phyloP scores from a whole-genome alignment of 1,284 basidiomycete species.

The Melanopsichium pennsylvanicum region DNA sequence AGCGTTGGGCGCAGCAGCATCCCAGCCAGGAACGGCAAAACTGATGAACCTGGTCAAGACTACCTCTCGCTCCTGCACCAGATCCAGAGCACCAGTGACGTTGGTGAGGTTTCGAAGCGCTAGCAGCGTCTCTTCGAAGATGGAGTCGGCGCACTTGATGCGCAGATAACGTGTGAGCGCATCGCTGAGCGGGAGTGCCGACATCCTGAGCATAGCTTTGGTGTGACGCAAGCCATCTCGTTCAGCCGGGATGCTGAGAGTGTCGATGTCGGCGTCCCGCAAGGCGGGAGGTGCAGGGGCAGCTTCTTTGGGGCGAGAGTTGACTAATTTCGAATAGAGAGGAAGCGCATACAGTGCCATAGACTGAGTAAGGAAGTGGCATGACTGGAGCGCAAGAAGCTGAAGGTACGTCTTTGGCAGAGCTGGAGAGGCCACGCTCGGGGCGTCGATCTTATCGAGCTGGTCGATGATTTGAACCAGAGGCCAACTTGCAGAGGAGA shows the following conservation, averaged over 20 bases:
- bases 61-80: slow-evolving; percentile 87
- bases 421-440: slow-evolving; percentile 79
- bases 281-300: slow-evolving; percentile 70
- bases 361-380: slow-evolving; percentile 86
- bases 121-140: slow-evolving; percentile 83
- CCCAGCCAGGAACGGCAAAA: slow-evolving; percentile 73
- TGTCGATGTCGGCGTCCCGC: slow-evolving; percentile 64
- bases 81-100: slow-evolving; percentile 84
- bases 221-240: slow-evolving; percentile 72
- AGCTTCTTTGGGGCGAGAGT: slow-evolving; percentile 61
- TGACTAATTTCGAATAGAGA: slow-evolving; percentile 71
- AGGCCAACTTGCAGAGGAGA: slow-evolving; percentile 50
- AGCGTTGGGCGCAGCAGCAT: slow-evolving; percentile 11
- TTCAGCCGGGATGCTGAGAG: slow-evolving; percentile 13
- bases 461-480: slow-evolving; percentile 61
- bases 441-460: slow-evolving; percentile 79
- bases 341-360: slow-evolving; percentile 78
- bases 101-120: slow-evolving; percentile 85
- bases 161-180: slow-evolving; percentile 86
- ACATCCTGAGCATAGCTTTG: slow-evolving; percentile 79
- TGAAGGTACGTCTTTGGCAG: slow-evolving; percentile 77
- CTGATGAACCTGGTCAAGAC: slow-evolving; percentile 86
- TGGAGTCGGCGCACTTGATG: slow-evolving; percentile 84
- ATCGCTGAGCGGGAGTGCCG: slow-evolving; percentile 88
- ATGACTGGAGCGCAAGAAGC: slow-evolving; percentile 85